A percentile compares a stretch with the other conserved stretches of the same genome.
Evolutionary conservation across 1,284 basidiomycete genomes (phyloP).

Genomic region (Heterobasidion parviporum): DNA sequence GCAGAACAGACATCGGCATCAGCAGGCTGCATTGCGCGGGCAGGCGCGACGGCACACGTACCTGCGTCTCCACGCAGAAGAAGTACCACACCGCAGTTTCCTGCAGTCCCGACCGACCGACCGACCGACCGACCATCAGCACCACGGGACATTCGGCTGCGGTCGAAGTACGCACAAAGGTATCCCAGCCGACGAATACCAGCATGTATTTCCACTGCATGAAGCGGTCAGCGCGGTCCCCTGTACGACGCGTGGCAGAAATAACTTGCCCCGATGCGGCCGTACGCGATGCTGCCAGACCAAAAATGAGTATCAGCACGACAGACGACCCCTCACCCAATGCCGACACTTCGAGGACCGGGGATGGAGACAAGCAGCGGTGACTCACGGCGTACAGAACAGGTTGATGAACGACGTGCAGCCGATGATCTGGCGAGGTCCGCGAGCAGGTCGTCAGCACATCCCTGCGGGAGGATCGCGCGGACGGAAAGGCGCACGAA

Average conservation of each 20-base stretch:
- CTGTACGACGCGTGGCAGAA: slow-evolving; percentile 3
- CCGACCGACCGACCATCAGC: background rate
- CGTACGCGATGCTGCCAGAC: slow-evolving; percentile 2
- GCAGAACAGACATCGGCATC: background rate
- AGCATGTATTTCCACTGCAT: slow-evolving; percentile 17
- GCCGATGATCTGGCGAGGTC: slow-evolving; percentile 8
- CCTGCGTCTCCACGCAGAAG: slow-evolving; percentile 25
- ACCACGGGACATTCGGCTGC: background rate
- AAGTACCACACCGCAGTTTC: slow-evolving; percentile 26
- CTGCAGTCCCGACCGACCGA: background rate
- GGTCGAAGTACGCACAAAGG: slow-evolving; percentile 18
- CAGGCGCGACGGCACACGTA: background rate
- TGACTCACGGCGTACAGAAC: slow-evolving; percentile 17
- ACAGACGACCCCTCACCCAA: slow-evolving; percentile 12
- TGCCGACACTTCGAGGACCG: too few species aligned
- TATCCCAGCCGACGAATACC: slow-evolving; percentile 24
- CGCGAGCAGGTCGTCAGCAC: background rate
- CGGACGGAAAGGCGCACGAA: slow-evolving; percentile 18
- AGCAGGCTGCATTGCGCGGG: too few species aligned
- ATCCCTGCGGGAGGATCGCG: background rate
- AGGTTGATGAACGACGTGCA: slow-evolving; percentile 21
- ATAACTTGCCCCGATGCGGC: background rate
- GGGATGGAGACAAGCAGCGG: too few species aligned
- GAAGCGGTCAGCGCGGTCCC: slow-evolving; percentile 12
- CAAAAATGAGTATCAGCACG: background rate